Evolutionary conservation across 495 filamentous ascomycete genomes (phyloP), one percentile per base, ranked within the genome.

Genomic region (Podospora australis): DNA sequence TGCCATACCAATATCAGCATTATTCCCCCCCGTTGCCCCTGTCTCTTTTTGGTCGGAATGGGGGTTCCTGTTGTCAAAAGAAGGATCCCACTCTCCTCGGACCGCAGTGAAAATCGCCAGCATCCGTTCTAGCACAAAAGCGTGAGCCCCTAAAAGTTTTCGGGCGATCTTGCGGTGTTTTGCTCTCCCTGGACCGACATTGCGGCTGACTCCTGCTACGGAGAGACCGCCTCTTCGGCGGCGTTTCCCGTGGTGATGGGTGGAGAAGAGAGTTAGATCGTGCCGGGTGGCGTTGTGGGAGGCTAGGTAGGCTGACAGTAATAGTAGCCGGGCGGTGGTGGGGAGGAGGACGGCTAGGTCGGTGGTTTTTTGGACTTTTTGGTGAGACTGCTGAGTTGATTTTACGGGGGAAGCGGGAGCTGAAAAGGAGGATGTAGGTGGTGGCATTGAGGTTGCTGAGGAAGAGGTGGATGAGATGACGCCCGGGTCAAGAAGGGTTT

Each of bases 221-320:
- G 58, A 39, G 11, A 55, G 48, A 1, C 64, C 63, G 28, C 71
- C 66, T 30, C 68, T 55, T 1, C 68, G 63, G 3, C 57, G 50
- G 9, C 61, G 79, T 4, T 64, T 59, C 7, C 71, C 64, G 17
- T 86, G 80, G 45, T 82, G 80, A 59, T 80, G 77, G 46, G 90
- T 94, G 46, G 84, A 90, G 72, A 98, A 97, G 58, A 90, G 83
- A 23, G 81, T 75, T 2, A 80, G 73, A 64, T 98, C 92, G 29
- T 84, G 77, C 34, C 81, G 71, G 14, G 88, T 74, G 1, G 87
- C 81, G 59, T 87, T 97, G 70, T 90, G 87, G 3, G 90, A 95
- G 50, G 91, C 88, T 4, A 98, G 79, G 67, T 96, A 98, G 17
- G 90, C 82, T 40, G 90, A 86, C 29, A 91, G 78, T 11, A 98